These are phyloP conservation scores for Carex cristatella DNA, from an alignment of 176 grass and related monocot species.

Conservation along the genomic window DNA sequence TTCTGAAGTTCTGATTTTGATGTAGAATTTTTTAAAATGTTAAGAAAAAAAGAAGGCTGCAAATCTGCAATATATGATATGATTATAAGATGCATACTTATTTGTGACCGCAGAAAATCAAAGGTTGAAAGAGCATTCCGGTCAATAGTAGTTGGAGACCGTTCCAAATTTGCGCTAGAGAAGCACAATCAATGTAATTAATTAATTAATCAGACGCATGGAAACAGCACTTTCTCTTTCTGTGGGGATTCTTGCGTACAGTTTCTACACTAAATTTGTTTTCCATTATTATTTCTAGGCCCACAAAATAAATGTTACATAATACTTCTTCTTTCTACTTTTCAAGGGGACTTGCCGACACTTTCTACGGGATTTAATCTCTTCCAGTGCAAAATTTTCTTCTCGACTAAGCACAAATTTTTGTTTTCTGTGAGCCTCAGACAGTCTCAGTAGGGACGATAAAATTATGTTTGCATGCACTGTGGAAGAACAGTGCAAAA, in stretches of 20 bases:
- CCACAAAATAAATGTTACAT: not conserved
- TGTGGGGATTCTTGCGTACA: not conserved
- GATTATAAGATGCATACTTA: not conserved
- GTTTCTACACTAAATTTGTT: not conserved
- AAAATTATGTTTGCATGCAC: not conserved
- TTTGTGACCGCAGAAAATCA: not conserved
- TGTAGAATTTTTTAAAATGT: not conserved
- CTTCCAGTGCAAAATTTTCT: not conserved
- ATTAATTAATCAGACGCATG: constrained; percentile 8
- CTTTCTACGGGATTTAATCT: too few species aligned
- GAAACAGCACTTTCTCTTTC: not conserved
- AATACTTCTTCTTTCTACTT: not conserved
- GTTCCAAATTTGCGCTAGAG: not conserved
- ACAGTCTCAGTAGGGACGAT: not conserved
- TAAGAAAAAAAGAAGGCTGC: not conserved
- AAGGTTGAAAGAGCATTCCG: not conserved
- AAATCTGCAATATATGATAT: not conserved
- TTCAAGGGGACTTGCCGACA: not conserved
- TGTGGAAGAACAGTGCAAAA: not conserved
- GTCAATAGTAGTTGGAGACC: constrained; percentile 14
- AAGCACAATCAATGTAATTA: constrained; percentile 2
- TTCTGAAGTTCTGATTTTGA: not conserved
- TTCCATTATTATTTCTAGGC: not conserved
- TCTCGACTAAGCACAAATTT: not conserved
- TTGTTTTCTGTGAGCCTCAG: not conserved